A percentile compares a stretch with the other conserved stretches of the same genome.
Conservation (phyloP, 2,329 filamentous ascomycete genomes). For the Clarireedia monteithiana region DNA sequence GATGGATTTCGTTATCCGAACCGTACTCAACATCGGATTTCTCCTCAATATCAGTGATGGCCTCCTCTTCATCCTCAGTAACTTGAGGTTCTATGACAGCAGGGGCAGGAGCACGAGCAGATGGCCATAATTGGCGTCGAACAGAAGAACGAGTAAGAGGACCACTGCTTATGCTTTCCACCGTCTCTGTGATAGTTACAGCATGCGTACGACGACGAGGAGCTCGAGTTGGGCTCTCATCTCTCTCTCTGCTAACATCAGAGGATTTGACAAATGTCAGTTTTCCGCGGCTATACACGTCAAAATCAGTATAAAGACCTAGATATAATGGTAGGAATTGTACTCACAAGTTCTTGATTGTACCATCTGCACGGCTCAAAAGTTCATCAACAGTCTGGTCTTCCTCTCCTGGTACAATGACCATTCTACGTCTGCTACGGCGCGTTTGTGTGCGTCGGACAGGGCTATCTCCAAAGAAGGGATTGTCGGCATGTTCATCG, state of each 20-base stretch:
- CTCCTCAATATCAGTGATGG: constrained; percentile 42
- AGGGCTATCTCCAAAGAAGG: constrained; percentile 51
- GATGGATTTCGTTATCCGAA: constrained; percentile 2
- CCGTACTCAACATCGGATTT: constrained; percentile 1
- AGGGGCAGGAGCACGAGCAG: constrained; percentile 36
- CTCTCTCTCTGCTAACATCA: constrained; percentile 22
- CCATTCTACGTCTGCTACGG: constrained; percentile 45
- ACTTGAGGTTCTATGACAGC: constrained; percentile 49
- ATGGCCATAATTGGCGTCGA: constrained; percentile 7
- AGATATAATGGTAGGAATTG: not conserved
- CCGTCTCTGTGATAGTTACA: constrained; percentile 30
- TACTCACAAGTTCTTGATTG: constrained; percentile 72
- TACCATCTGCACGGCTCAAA: constrained; percentile 63
- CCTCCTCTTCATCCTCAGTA: constrained; percentile 50
- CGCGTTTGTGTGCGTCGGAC: constrained; percentile 32
- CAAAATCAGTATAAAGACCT: constrained; percentile 22
- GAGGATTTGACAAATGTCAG: constrained; percentile 60
- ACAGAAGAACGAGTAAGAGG: constrained; percentile 52
- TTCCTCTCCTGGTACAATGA: constrained; percentile 48
- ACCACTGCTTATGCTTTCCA: constrained; percentile 28
- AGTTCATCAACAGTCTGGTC: constrained; percentile 37
- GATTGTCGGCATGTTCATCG: constrained; percentile 61
- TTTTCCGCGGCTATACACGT: constrained; percentile 60
- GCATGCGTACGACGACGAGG: constrained; percentile 22
- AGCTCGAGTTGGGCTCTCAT: constrained; percentile 6